Evolutionary conservation across 1,284 basidiomycete species (phyloP), one percentile per base, ranked within the genome.

Genomic region (Cutaneotrichosporon daszewskae): DNA sequence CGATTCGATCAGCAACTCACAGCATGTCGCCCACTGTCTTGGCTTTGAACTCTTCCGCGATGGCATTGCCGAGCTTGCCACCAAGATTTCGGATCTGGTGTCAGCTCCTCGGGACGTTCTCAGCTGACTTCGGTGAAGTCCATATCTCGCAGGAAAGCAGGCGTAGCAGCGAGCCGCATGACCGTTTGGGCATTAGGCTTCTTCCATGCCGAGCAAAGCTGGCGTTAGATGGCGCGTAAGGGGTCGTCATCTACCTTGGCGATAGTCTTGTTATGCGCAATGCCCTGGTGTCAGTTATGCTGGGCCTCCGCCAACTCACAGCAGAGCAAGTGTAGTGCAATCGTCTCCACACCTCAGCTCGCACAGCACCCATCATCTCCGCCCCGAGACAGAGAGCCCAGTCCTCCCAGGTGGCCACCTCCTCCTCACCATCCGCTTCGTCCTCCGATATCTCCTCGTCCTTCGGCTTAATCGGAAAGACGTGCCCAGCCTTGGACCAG

Each of bases 301-400:
- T 24, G 12, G 10, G 43, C 10, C 13, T 13, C 3, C 10, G 14
- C 32, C 16, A 37, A 51, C 82, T 54, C 56, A 89, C 87, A 14
- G 95, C 94, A 35, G 89, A 92, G 39, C 88, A 95, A 7, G 90
- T 91, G 62, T 99, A 98, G 14, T 89, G 87, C 18, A 98, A 75
- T 57, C 81, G 77, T 22, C 75, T 72, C 41, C 78, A 75, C 3
- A 97, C 82, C 45, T 83, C 81, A 49, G 74, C 74, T 53, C 86
- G 77, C 32, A 84, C 79, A 40, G 78, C 80, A n/a, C 76, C 73
- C 83, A 96, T 94, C 29, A 94, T 68, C 64, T 90, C 87, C 5
- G 90, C 90, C 2, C 83, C 94, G 35, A 95, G 82, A 1, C 84
- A 85, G 28, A 98, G 72, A 0, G 89, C 89, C 36, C 96, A 79